A percentile compares a stretch with the other conserved stretches of the same genome.
phyloP scores from a whole-genome alignment of 306 rosid genomes.

The Sphenostylis stenocarpa region DNA sequence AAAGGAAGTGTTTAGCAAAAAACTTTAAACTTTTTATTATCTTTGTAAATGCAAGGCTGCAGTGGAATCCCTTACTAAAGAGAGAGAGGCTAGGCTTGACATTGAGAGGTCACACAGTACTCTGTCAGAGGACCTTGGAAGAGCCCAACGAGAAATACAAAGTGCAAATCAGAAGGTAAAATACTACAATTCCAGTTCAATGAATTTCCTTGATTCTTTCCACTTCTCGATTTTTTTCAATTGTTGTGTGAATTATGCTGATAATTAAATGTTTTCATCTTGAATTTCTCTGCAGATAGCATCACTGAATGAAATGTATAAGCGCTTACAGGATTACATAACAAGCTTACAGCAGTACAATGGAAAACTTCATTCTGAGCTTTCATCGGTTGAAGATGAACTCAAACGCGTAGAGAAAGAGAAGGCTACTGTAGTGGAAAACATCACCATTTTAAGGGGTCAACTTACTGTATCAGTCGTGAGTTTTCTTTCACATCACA shows the following conservation, averaged over 20 bases:
- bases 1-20: slow-evolving; percentile 23
- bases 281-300: slow-evolving; percentile 63
- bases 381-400: slow-evolving; percentile 85
- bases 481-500: slow-evolving; percentile 42
- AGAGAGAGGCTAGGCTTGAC: slow-evolving; percentile 70
- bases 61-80: slow-evolving; percentile 71
- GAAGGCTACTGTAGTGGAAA: slow-evolving; percentile 67
- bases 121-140: slow-evolving; percentile 75
- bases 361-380: slow-evolving; percentile 91
- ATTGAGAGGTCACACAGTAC: slow-evolving; percentile 83
- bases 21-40: neutral
- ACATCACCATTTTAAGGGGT: slow-evolving; percentile 71
- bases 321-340: slow-evolving; percentile 89
- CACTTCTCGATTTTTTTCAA: neutral
- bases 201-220: neutral
- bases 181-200: neutral
- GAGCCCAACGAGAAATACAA: slow-evolving; percentile 85
- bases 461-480: slow-evolving; percentile 79
- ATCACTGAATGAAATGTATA: slow-evolving; percentile 96
- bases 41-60: slow-evolving; percentile 59
- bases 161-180: slow-evolving; percentile 94
- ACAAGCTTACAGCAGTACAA: slow-evolving; percentile 96
- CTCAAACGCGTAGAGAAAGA: slow-evolving; percentile 90
- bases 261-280: neutral
- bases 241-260: neutral